Base-by-base conservation (phyloP, 345 rosid genomes). In the Psidium friedrichsthalianum region DNA sequence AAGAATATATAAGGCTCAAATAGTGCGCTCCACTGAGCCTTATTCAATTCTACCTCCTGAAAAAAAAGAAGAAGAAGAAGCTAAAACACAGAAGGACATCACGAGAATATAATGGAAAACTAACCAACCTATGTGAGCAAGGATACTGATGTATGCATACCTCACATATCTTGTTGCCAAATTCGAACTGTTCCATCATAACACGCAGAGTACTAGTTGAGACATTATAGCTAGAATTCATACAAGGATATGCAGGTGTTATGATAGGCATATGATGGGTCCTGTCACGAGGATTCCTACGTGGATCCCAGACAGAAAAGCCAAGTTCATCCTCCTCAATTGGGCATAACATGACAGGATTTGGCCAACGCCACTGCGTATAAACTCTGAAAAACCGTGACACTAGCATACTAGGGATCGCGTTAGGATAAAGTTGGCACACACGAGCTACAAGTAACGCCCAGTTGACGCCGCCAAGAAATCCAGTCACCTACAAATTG, bases 381-480 rank as follows among this genome's bases (percentile, higher is more conserved):
- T 91, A 94, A 51, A 93, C 94, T 92, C 97, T 89, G 85, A 94
- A 94, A 74, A 94, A 94, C 24, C 94, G 91, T 32, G 94, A 93
- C 58, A 93, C 94, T 82, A 94, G 91, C 95, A 92, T 94, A 78
- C 95, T 91, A 21, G 95, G 95, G 78, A 89, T 86, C 4, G 95
- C 97, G 52, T 93, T 91, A 22, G 97, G 97, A 84, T 93, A 94
- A 47, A 94, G 93, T 78, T 92, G 97, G 91, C 97, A 94, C 25
- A 93, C 90, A 27, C 93, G 92, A 86, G 97, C 97, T 27, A 93
- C 95, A 58, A 94, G 95, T 83, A 94, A 92, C 1, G 97, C 97
- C 97, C 94, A 94, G 85, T 94, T 94, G 56, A 94, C 95, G 87
- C 94, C 97, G 86, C 97, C 95, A 59, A 94, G 95, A 89, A 94